Base-by-base conservation (phyloP, 2,329 filamentous ascomycete genomes). In the Ophiosphaerella herpotricha region DNA sequence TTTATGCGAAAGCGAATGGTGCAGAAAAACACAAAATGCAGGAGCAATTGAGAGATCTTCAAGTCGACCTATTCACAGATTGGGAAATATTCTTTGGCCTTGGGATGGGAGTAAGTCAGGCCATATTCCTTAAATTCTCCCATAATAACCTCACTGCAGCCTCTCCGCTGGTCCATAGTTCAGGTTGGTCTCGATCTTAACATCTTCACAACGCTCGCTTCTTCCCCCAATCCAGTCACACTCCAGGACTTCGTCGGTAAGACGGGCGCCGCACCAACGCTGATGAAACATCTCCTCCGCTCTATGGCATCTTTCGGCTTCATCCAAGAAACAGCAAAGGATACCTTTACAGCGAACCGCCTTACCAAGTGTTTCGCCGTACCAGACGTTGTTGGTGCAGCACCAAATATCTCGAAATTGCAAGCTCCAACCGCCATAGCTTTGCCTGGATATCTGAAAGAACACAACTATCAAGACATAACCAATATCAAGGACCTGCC, bases 221-320 rank as follows among this genome's bases (percentile, higher is more conserved):
- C 45, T 5, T 56, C 50, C 11, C 7, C 38, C 1, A 41, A 26
- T 1, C 57, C 59, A 9, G 7, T 63, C 7, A 50, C 43, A 3
- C 49, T 63, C 9, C 33, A 50, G 14, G 33, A 60, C 23, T 52
- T 73, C 13, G 54, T 63, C 14, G 16, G 58, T 21, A 57, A 49
- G 26, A 66, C 58, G 3, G 47, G 50, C 7, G 68, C 64, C 7
- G 57, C 69, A 4, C 64, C 62, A 4, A 52, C 46, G 21, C 59
- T 75, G 4, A 48, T 69, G 16, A 56, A 61, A 23, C 69, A 71
- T 34, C 51, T 75, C 11, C 50, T 75, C 6, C 66, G 72, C 31
- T 67, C 66, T 38, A 60, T 71, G 29, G 65, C 65, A 12, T 60
- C 73, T 1, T 68, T 67, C 42, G 63, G 64, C 11, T 40, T 68